These are phyloP conservation scores for Rubroboletus satanas DNA, from an alignment of 768 basidiomycete genomes.

Conservation along the genomic window DNA sequence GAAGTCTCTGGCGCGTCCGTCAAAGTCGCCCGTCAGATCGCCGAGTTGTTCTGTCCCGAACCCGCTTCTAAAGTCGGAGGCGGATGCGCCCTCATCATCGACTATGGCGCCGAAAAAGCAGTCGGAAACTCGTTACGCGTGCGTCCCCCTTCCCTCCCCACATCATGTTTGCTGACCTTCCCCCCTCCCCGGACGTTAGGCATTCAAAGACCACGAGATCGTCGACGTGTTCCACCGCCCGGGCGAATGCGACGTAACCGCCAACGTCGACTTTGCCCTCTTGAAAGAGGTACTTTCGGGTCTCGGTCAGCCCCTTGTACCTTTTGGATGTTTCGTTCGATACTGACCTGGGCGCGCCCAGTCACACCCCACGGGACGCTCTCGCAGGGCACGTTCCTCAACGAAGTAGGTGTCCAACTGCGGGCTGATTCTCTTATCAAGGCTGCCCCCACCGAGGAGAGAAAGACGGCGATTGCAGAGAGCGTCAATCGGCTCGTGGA, in stretches of 20 bases:
- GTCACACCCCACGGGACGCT: conserved; percentile 62
- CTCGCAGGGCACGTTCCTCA: conserved; percentile 72
- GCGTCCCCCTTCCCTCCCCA: conserved; percentile 27
- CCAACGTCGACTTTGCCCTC: conserved; percentile 95
- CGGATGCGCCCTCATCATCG: conserved; percentile 76
- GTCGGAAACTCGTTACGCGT: conserved; percentile 81
- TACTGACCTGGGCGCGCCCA: conserved; percentile 17
- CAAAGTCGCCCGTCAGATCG: conserved; percentile 63
- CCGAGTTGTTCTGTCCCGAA: conserved; percentile 48
- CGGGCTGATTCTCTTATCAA: conserved; percentile 64
- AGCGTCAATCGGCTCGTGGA: conserved; percentile 76
- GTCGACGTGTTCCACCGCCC: conserved; percentile 82
- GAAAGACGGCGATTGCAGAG: conserved; percentile 48
- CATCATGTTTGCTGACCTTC: not conserved
- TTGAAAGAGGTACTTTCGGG: conserved; percentile 71
- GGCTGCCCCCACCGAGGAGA: conserved; percentile 45
- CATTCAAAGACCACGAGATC: conserved; percentile 82
- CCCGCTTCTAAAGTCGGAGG: conserved; percentile 13
- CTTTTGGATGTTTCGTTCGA: not conserved
- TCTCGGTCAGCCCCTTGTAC: conserved; percentile 45
- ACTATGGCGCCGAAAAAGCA: conserved; percentile 77
- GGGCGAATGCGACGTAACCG: conserved; percentile 87
- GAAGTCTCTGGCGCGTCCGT: conserved; percentile 78
- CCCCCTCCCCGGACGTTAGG: conserved; percentile 43
- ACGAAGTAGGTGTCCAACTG: conserved; percentile 66